Conservation (phyloP, 176 grass and related monocot species). For the Puccinellia tenuiflora region DNA sequence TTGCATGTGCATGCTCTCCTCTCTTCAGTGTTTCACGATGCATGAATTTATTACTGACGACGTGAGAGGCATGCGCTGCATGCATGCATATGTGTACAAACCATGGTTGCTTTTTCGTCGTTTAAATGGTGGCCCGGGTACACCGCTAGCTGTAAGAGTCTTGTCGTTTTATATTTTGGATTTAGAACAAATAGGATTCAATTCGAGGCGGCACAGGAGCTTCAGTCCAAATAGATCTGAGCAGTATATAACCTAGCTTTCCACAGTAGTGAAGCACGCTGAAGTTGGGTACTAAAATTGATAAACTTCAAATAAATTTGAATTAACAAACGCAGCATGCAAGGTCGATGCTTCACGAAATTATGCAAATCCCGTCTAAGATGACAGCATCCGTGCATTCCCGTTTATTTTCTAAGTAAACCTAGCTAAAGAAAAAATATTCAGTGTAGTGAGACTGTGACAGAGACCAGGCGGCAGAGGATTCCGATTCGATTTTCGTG, state of each 20-base stretch:
- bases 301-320: not conserved
- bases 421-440: not conserved
- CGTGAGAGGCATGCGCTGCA: not conserved
- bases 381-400: too few species aligned
- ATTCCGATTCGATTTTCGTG: conserved; percentile 7
- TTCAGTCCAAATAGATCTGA: not conserved
- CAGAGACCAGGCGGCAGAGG: not conserved
- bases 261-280: not conserved
- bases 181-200: not conserved
- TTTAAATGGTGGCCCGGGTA: too few species aligned
- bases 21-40: not conserved
- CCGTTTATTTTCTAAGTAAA: too few species aligned
- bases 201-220: not conserved
- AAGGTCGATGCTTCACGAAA: too few species aligned
- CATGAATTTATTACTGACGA: not conserved
- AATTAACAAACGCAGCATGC: not conserved
- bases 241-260: not conserved
- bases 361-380: too few species aligned
- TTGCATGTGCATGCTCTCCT: not conserved
- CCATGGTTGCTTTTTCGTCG: too few species aligned
- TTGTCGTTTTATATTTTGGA: conserved; percentile 34
- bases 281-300: not conserved
- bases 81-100: not conserved
- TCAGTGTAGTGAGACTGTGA: not conserved
- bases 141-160: not conserved